Percentiles rank a stretch among this genome's conserved stretches.
phyloP scores from a whole-genome alignment of 352 stramenopile genomes.

The Globisporangium polare region DNA sequence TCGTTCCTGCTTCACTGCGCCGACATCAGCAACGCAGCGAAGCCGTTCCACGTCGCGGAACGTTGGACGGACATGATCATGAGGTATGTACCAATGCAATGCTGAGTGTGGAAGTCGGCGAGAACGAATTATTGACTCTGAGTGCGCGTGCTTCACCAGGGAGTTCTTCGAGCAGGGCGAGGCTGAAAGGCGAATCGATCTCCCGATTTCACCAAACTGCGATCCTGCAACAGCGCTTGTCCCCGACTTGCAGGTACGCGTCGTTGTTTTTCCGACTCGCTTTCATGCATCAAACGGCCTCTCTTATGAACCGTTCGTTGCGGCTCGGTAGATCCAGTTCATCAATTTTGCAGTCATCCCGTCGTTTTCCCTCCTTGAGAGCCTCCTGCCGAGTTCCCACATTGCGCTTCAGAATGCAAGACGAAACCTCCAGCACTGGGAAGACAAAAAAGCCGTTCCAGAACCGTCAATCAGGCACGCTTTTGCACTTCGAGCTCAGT shows the following conservation, averaged over 20 bases:
- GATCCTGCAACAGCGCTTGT: conserved; percentile 15
- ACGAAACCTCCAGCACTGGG: conserved; percentile 17
- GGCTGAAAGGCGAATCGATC: conserved; percentile 17
- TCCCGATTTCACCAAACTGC: conserved; percentile 22
- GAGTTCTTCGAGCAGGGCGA: conserved; percentile 30
- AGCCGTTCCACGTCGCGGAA: conserved; percentile 21
- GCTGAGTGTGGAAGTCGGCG: neutral
- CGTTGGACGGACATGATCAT: conserved; percentile 24
- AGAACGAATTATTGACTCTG: neutral
- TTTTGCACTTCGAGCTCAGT: neutral
- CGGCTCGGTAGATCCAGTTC: conserved; percentile 21
- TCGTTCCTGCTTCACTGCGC: conserved; percentile 30
- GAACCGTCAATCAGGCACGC: neutral
- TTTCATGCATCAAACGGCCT: neutral
- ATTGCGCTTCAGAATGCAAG: conserved; percentile 10
- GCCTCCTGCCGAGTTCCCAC: conserved; percentile 13
- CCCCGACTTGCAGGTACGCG: conserved; percentile 20
- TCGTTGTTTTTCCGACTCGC: neutral
- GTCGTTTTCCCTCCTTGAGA: conserved; percentile 20
- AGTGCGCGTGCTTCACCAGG: neutral
- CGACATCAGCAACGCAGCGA: conserved; percentile 27
- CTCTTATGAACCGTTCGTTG: neutral
- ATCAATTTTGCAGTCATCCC: conserved; percentile 24
- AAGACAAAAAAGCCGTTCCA: conserved; percentile 2
- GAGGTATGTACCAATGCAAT: conserved; percentile 9